phyloP scores from a whole-genome alignment of 352 stramenopile genomes.

The Globisporangium yorkense region DNA sequence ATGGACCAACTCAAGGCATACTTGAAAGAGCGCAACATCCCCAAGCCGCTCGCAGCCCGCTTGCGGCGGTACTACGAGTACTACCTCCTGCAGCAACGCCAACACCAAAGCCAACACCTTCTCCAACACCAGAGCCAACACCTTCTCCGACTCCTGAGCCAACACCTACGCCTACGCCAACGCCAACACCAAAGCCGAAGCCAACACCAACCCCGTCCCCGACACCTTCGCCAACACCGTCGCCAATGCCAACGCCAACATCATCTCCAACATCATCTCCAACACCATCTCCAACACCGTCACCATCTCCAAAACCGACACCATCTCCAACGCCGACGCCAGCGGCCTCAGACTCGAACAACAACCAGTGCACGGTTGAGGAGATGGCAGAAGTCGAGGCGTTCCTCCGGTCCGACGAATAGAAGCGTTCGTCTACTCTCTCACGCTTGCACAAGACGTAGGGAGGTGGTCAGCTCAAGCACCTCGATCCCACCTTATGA shows the following conservation, averaged over 20 bases:
- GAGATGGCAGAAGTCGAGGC: slow-evolving; percentile 14
- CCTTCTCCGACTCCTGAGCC: not conserved
- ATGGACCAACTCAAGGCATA: slow-evolving; percentile 79
- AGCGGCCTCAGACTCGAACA: slow-evolving; percentile 3
- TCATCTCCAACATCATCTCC: not conserved
- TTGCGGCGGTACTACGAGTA: slow-evolving; percentile 80
- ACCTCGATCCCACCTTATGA: not conserved
- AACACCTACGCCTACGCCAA: not conserved
- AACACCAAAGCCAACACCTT: no score
- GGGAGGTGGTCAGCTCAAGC: not conserved
- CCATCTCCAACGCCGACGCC: not conserved
- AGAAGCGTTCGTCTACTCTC: not conserved
- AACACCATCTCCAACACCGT: not conserved
- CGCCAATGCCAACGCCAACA: not conserved
- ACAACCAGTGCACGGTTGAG: slow-evolving; percentile 12
- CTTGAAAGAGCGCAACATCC: slow-evolving; percentile 54
- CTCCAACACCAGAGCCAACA: no score
- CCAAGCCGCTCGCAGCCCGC: slow-evolving; percentile 40
- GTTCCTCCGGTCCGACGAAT: slow-evolving; percentile 12
- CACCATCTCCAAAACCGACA: not conserved
- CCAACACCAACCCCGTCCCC: slow-evolving; percentile 1
- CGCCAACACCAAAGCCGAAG: not conserved
- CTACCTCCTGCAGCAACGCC: slow-evolving; percentile 64
- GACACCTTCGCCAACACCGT: no score
- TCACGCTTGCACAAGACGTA: not conserved